Percentiles rank a stretch among this genome's conserved stretches.
phyloP scores from a whole-genome alignment of 2,329 filamentous ascomycete species.

The Aspergillus melleus region DNA sequence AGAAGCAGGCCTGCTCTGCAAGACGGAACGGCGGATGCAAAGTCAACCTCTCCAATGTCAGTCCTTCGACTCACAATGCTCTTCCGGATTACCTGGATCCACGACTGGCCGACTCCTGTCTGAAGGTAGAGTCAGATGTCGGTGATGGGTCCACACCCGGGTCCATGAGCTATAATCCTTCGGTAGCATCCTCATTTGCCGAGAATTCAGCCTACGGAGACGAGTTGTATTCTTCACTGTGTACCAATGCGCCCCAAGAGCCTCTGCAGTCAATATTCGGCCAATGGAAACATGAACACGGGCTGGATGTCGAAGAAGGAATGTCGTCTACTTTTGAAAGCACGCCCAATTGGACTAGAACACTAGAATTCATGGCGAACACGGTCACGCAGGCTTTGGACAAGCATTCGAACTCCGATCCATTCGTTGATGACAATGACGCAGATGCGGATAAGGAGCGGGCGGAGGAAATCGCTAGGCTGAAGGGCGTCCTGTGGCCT shows the following conservation, averaged over 20 bases:
- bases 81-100: slow-evolving; percentile 30
- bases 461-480: slow-evolving; percentile 39
- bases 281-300: slow-evolving; percentile 21
- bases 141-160: slow-evolving; percentile 2
- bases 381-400: slow-evolving; percentile 1
- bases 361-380: slow-evolving; percentile 1
- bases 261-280: background rate
- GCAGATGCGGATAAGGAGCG: slow-evolving; percentile 30
- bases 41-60: background rate
- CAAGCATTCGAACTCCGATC: slow-evolving; percentile 17
- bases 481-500: slow-evolving; percentile 52
- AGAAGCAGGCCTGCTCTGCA: slow-evolving; percentile 2
- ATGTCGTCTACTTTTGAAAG: slow-evolving; percentile 6
- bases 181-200: background rate
- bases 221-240: background rate
- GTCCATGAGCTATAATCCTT: slow-evolving; percentile 8
- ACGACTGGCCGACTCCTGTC: slow-evolving; percentile 23
- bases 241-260: slow-evolving; percentile 4
- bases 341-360: slow-evolving; percentile 14
- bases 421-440: slow-evolving; percentile 20
- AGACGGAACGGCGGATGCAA: slow-evolving; percentile 10
- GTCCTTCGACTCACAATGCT: slow-evolving; percentile 1
- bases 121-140: slow-evolving; percentile 4
- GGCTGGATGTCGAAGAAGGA: slow-evolving; percentile 17
- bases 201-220: slow-evolving; percentile 1